Evolutionary conservation across 805 yeast genomes (phyloP), one percentile per base, ranked within the genome.

Genomic region (Barnettozyma siamensis): DNA sequence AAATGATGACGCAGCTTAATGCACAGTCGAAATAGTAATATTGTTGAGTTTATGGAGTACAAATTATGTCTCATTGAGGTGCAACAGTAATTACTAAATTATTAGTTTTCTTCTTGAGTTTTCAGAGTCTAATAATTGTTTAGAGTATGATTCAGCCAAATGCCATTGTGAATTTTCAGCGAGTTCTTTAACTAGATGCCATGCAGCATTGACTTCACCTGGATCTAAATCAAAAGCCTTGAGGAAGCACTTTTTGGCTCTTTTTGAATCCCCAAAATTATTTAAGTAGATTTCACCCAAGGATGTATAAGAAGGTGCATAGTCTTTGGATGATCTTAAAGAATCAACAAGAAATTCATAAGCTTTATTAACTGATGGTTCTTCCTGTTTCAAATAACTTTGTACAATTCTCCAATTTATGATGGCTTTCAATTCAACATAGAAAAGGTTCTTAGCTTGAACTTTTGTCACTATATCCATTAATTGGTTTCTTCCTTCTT

Each of bases 221-320:
- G 81, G 73, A 59, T 88, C 93, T 24, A 91, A 63, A 54, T 91
- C 97, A 57, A 91, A 85, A 0, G 98, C 96, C 54, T 81, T 86
- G 58, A 82, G 78, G 58, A 82, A 91, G 59, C 96, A 88, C 57
- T 87, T 88, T 40, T 80, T 79, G 0, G 97, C 95, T 36, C 93
- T 73, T 0, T 65, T 64, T 21, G 62, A 57, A 54, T 88, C 96
- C 9, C 67, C 62, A 45, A 71, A 79, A 44, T 72, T 65, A 2
- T 73, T 70, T 4, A 73, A 62, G 53, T 87, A 89, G n/a, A 87
- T 67, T 37, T 72, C 59, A 19, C 99, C 99, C 20, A 93, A 64
- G 2, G 88, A 72, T 0, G 96, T 80, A 57, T 80, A 93, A 0
- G 95, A 76, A 2, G 94, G 80, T 0, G 96, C 89, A 58, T 70